Evolutionary conservation across 228 moss, liverwort and hornwort genomes (phyloP).

Genomic region (Sphagnum magellanicum): DNA sequence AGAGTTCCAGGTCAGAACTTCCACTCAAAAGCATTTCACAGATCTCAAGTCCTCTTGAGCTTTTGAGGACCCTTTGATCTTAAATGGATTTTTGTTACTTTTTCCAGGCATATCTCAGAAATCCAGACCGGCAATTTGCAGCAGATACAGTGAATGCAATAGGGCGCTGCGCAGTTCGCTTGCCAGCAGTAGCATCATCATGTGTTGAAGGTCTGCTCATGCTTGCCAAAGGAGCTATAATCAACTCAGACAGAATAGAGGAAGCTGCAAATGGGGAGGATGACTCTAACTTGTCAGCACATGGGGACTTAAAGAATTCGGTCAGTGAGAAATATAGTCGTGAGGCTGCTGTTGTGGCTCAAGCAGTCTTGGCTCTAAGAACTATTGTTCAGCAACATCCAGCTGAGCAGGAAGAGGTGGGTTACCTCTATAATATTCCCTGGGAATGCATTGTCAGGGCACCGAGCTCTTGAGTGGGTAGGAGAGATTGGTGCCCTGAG

Average conservation of each 20-base stretch:
- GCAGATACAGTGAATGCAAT: conserved; percentile 94
- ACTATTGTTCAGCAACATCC: conserved; percentile 81
- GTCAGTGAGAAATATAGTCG: conserved; percentile 45
- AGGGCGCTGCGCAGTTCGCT: conserved; percentile 79
- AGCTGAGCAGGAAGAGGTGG: conserved; percentile 73
- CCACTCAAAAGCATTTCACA: not conserved
- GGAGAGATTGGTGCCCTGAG: too few relatives aligned
- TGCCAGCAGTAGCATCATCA: conserved; percentile 69
- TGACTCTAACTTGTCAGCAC: conserved; percentile 19
- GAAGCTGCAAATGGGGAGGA: conserved; percentile 17
- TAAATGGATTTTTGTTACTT: not conserved
- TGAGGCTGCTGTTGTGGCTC: conserved; percentile 83
- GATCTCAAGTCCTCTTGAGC: too few relatives aligned
- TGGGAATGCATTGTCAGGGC: too few relatives aligned
- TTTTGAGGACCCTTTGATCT: too few relatives aligned
- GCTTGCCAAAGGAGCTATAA: conserved; percentile 57
- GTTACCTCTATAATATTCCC: conserved; percentile 1
- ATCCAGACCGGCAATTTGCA: conserved; percentile 82
- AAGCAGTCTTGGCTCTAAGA: conserved; percentile 78
- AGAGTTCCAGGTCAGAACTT: conserved; percentile 75
- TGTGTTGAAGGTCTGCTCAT: conserved; percentile 84
- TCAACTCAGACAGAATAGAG: conserved; percentile 12
- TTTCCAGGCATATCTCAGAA: conserved; percentile 80
- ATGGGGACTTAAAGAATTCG: conserved; percentile 14
- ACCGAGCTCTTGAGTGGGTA: too few relatives aligned